A percentile compares a stretch with the other conserved stretches of the same genome.
Evolutionary conservation across 2,329 filamentous ascomycete species (phyloP).

Genomic region (Emericellopsis cladophorae): DNA sequence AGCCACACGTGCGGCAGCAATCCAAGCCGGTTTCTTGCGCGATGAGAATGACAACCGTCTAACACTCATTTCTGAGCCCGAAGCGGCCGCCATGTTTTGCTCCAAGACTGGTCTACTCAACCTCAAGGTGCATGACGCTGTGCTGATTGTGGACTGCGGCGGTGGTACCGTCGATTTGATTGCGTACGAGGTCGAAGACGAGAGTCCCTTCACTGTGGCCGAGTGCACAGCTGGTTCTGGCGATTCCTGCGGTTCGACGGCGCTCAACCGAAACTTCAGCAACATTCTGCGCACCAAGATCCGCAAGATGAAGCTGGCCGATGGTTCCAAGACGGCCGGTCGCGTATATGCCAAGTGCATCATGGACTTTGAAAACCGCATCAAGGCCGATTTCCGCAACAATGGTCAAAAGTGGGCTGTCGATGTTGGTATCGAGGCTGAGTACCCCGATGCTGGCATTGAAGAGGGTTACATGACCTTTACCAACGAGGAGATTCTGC

Average conservation of each 20-base stretch:
- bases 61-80: conserved; percentile 89
- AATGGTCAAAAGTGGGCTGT: conserved; percentile 99
- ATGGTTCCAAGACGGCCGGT: conserved; percentile 93
- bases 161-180: conserved; percentile 98
- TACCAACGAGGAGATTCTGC: conserved; percentile 96
- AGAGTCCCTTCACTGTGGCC: conserved; percentile 90
- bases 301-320: conserved; percentile 95
- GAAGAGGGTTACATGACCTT: conserved; percentile 99
- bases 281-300: conserved; percentile 97
- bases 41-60: conserved; percentile 97
- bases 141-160: conserved; percentile 95
- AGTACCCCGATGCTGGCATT: conserved; percentile 94
- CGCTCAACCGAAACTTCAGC: conserved; percentile 94
- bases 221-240: conserved; percentile 96
- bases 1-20: conserved; percentile 86
- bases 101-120: conserved; percentile 93
- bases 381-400: conserved; percentile 99
- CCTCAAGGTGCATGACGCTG: conserved; percentile 96
- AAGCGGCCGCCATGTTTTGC: conserved; percentile 94
- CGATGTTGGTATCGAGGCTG: conserved; percentile 95
- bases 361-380: conserved; percentile 99
- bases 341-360: conserved; percentile 99
- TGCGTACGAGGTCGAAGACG: conserved; percentile 96
- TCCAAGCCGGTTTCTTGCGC: conserved; percentile 90
- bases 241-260: conserved; percentile 96